Conservation (phyloP, 2,329 filamentous ascomycete genomes). For the Pestalotiopsis sp. region DNA sequence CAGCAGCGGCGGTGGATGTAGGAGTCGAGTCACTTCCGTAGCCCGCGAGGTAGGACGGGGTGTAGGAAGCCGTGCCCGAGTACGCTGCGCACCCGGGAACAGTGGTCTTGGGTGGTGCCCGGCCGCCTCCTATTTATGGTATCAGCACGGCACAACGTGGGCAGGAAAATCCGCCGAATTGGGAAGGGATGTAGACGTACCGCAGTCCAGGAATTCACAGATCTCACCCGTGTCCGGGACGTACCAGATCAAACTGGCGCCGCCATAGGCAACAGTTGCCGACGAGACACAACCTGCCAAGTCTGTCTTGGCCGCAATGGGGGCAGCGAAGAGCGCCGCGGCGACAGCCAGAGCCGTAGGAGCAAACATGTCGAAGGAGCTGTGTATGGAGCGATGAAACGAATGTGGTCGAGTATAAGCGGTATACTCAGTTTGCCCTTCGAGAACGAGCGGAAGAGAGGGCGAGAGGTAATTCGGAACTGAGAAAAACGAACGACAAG, state of each 20-base stretch:
- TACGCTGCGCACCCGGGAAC: constrained; percentile 64
- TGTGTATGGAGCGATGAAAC: not conserved
- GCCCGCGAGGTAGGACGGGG: constrained; percentile 50
- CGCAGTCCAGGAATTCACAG: constrained; percentile 67
- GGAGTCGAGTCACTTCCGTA: constrained; percentile 1
- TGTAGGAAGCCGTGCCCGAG: constrained; percentile 57
- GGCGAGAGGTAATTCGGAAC: not conserved
- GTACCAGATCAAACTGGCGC: constrained; percentile 57
- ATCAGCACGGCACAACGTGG: not conserved
- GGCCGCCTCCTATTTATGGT: constrained; percentile 47
- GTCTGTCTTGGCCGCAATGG: constrained; percentile 47
- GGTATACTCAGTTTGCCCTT: not conserved
- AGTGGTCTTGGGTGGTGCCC: constrained; percentile 64
- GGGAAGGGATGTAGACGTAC: constrained; percentile 26
- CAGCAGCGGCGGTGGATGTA: not conserved
- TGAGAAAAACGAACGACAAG: not conserved
- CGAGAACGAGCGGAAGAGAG: too few relatives aligned
- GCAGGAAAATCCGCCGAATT: not conserved
- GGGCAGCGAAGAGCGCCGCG: constrained; percentile 32
- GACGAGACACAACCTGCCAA: constrained; percentile 47
- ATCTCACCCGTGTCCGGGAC: constrained; percentile 66
- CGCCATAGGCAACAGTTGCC: constrained; percentile 34
- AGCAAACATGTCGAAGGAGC: constrained; percentile 1
- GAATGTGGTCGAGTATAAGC: not conserved
- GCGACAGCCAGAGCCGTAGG: constrained; percentile 7